Evolutionary conservation across 2,329 filamentous ascomycete genomes (phyloP), one percentile per base, ranked within the genome.

Genomic region (Penicillium thymicola): DNA sequence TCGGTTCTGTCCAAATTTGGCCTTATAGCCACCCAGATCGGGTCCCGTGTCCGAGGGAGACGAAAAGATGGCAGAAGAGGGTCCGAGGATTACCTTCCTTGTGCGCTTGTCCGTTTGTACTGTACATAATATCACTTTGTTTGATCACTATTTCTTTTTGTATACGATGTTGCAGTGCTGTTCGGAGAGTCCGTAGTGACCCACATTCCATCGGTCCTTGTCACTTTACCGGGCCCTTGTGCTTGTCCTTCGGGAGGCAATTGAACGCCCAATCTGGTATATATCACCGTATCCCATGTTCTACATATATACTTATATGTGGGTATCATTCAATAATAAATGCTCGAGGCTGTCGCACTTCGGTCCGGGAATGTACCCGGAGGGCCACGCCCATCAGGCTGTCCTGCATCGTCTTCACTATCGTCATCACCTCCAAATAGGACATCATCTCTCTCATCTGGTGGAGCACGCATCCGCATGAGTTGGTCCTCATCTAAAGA

Each of bases 401-500:
- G 48, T 2, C 57, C 64, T 32, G 56, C 64, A 6, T 70, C 70
- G 0, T 72, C 73, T 5, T 77, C 78, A 16, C 76, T 78, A 21
- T 79, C 79, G 51, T 79, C 78, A 40, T 81, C 80, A 52, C 68
- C 70, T 16, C 64, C 66, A 30, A 61, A 63, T 13, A 54, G 55
- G 27, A n/a, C 63, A 51, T 32, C 52, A 42, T 82, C 77, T 4
- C 77, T 74, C 3, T 79, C 78, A 54, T 82, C 80, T 4, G 81
- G 80, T 4, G 82, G 81, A 18, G 81, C 83, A 54, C 84, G 77
- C 81, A 87, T 83, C 13, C 76, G 75, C 10, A 77, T 67, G 11
- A 97, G 76, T 0, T 83, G 77, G 28, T 86, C 82, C 11, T 81
- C 78, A 42, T 89, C 88, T 11, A 97, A 75, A 1, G 75, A 71